phyloP scores from a whole-genome alignment of 202 grass and related monocot species.

The Dendrocalamus latiflorus region DNA sequence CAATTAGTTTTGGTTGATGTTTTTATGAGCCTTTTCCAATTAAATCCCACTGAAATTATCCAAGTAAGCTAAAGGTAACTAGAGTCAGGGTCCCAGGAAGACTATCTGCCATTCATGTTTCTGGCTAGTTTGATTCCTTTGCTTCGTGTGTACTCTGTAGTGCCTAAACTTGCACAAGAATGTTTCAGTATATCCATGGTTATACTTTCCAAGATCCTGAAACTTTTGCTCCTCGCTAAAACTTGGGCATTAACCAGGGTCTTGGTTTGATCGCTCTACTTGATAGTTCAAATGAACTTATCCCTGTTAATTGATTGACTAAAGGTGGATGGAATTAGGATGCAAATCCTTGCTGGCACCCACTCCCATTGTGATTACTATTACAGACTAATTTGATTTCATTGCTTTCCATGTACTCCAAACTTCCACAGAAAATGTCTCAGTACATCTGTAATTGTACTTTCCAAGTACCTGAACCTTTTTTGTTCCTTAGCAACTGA shows the following conservation, averaged over 20 bases:
- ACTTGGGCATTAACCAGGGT: neutral
- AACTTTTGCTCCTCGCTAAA: neutral
- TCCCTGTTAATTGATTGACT: too few species aligned
- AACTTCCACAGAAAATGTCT: neutral
- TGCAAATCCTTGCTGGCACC: neutral
- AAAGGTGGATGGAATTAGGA: neutral
- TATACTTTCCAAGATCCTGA: neutral
- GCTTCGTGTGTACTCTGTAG: neutral
- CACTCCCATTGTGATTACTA: neutral
- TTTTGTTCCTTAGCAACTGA: neutral
- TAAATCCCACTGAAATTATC: neutral
- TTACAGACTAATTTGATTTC: neutral
- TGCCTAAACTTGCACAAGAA: neutral
- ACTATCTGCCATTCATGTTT: neutral
- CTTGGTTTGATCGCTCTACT: neutral
- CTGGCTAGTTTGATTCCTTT: neutral
- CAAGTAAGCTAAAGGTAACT: neutral
- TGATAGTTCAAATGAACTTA: neutral
- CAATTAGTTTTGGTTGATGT: neutral
- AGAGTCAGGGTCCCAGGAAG: neutral
- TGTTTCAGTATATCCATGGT: neutral
- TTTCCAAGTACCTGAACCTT: neutral
- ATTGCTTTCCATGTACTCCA: neutral
- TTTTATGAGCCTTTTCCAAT: neutral
- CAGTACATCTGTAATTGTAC: neutral